Conservation (phyloP, 306 rosid species). For the Elaeagnus macrophylla region DNA sequence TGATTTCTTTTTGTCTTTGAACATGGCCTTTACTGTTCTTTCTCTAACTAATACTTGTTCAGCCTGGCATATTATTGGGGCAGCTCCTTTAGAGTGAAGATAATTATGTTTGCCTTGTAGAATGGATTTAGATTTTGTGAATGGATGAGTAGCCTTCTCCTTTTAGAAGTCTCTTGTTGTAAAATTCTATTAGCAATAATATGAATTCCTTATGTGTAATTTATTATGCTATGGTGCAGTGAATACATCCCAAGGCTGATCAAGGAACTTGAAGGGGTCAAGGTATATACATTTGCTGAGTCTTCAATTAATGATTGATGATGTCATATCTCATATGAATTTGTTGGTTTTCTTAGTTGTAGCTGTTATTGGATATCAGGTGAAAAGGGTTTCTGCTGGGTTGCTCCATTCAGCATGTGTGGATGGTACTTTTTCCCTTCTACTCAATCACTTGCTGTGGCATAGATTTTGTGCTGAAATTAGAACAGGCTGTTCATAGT, state of each 20-base stretch:
- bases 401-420: constrained; percentile 75
- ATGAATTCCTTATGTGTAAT: constrained; percentile 6
- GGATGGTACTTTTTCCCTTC: constrained; percentile 48
- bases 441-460: constrained; percentile 2
- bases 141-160: too few relatives aligned
- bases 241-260: constrained; percentile 88
- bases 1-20: too few relatives aligned
- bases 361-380: constrained; percentile 33
- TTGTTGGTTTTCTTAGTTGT: not conserved
- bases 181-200: too few relatives aligned
- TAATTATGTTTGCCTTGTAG: too few relatives aligned
- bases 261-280: constrained; percentile 83
- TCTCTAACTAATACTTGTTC: too few relatives aligned
- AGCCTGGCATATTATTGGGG: too few relatives aligned
- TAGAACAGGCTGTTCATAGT: constrained; percentile 4
- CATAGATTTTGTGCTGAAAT: constrained; percentile 3
- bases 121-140: too few relatives aligned
- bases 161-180: too few relatives aligned
- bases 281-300: constrained; percentile 39
- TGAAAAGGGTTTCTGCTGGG: constrained; percentile 70
- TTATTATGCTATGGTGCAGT: constrained; percentile 36
- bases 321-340: constrained; percentile 12
- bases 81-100: too few relatives aligned
- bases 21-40: too few relatives aligned
- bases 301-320: constrained; percentile 19